These are phyloP conservation scores for Euphorbia pulcherrima DNA, from an alignment of 345 rosid species.

Conservation along the genomic window DNA sequence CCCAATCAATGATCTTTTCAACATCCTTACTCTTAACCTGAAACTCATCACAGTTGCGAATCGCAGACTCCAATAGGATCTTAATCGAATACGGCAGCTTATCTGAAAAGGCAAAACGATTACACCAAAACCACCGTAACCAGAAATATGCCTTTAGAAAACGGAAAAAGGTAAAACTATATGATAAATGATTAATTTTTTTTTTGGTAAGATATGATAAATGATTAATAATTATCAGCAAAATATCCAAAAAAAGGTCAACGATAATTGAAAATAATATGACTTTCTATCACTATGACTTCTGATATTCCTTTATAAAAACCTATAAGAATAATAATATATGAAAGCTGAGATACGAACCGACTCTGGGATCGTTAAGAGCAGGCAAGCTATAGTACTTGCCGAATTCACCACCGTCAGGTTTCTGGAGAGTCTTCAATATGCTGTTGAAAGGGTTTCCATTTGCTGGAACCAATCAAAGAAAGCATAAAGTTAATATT, in stretches of 20 bases:
- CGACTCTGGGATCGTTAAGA: slow-evolving; percentile 68
- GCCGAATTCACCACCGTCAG: slow-evolving; percentile 59
- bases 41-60: slow-evolving; percentile 74
- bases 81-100: slow-evolving; percentile 64
- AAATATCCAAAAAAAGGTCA: neutral
- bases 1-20: slow-evolving; percentile 82
- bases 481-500: neutral
- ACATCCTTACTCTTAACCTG: slow-evolving; percentile 75
- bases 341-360: no score
- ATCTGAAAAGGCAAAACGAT: slow-evolving; percentile 35
- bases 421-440: slow-evolving; percentile 63
- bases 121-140: neutral
- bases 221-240: neutral
- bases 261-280: neutral
- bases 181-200: neutral
- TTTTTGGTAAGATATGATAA: neutral
- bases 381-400: slow-evolving; percentile 60
- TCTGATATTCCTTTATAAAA: neutral
- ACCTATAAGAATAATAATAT: neutral
- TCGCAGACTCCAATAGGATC: slow-evolving; percentile 73
- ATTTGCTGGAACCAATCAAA: slow-evolving; percentile 34
- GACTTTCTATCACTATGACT: neutral
- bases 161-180: neutral
- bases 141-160: neutral
- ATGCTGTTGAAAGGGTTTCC: slow-evolving; percentile 54